phyloP scores from a whole-genome alignment of 352 stramenopile genomes.

The Phytophthora parvispora region DNA sequence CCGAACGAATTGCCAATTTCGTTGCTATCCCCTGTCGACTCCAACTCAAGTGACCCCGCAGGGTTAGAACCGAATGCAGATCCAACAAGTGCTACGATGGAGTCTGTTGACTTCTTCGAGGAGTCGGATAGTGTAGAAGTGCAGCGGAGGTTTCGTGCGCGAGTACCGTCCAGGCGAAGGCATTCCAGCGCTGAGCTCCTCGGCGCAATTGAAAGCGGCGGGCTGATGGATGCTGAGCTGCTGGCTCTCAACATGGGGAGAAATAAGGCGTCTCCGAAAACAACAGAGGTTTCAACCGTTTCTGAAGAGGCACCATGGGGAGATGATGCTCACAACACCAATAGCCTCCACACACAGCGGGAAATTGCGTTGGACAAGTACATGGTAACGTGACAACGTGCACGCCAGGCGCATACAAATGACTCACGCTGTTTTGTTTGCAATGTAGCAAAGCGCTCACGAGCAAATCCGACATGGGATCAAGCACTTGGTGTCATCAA shows the following conservation, averaged over 20 bases:
- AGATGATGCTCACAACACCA: slow-evolving; percentile 25
- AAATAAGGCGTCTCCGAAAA: slow-evolving; percentile 21
- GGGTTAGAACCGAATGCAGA: slow-evolving; percentile 17
- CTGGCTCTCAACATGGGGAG: slow-evolving; percentile 30
- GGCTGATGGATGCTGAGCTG: slow-evolving; percentile 50
- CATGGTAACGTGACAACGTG: slow-evolving; percentile 62
- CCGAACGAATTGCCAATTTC: slow-evolving; percentile 21
- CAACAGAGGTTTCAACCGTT: slow-evolving; percentile 24
- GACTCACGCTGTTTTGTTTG: slow-evolving; percentile 15
- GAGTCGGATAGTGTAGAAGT: slow-evolving; percentile 34
- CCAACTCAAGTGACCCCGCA: slow-evolving; percentile 32
- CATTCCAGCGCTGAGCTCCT: slow-evolving; percentile 78
- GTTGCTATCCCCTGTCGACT: slow-evolving; percentile 43
- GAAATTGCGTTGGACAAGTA: slow-evolving; percentile 78
- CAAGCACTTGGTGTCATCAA: slow-evolving; percentile 43
- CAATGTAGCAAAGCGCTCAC: slow-evolving; percentile 65
- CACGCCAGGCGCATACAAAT: not conserved
- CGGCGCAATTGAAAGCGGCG: slow-evolving; percentile 66
- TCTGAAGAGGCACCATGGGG: slow-evolving; percentile 33
- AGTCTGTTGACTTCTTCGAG: slow-evolving; percentile 38
- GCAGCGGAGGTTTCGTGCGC: slow-evolving; percentile 17
- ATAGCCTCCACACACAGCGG: slow-evolving; percentile 56
- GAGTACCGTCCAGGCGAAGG: slow-evolving; percentile 28
- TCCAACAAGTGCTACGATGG: slow-evolving; percentile 8
- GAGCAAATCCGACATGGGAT: slow-evolving; percentile 72